Conservation (phyloP, 768 basidiomycete genomes). For the Trametes coccinea region DNA sequence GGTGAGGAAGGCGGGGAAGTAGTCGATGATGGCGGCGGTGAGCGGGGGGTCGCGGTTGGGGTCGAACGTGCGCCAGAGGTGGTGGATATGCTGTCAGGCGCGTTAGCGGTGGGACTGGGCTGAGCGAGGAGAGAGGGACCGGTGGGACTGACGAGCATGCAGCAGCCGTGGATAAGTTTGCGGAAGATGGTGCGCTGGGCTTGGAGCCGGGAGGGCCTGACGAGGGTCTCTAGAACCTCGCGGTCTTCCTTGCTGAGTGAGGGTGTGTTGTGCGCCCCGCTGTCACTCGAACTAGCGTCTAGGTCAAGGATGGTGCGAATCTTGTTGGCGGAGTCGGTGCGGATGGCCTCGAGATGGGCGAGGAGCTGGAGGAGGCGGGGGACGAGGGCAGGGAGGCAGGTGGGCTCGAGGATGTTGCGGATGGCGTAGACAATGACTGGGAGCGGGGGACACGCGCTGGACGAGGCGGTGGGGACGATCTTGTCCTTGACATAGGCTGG, state of each 20-base stretch:
- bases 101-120: too few relatives aligned
- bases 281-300: background rate
- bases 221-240: background rate
- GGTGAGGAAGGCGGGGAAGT: constrained; percentile 10
- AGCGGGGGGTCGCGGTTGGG: background rate
- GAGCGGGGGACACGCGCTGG: constrained; percentile 13
- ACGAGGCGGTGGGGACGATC: background rate
- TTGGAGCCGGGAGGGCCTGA: background rate
- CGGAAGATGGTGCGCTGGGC: constrained; percentile 19
- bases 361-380: constrained; percentile 18
- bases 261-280: background rate
- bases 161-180: constrained; percentile 15
- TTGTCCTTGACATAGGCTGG: background rate
- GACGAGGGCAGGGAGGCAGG: constrained; percentile 5
- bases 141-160: constrained; percentile 9
- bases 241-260: background rate
- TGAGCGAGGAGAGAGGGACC: background rate
- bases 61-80: constrained; percentile 14
- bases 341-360: constrained; percentile 18
- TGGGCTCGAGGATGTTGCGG: constrained; percentile 18
- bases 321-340: background rate
- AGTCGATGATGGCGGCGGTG: constrained; percentile 3
- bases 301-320: background rate
- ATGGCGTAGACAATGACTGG: constrained; percentile 15
- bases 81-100: constrained; percentile 17